A percentile compares a stretch with the other conserved stretches of the same genome.
Conservation (phyloP, 192 early-diverging fungal species). For the Rhizophagus prolifer region DNA sequence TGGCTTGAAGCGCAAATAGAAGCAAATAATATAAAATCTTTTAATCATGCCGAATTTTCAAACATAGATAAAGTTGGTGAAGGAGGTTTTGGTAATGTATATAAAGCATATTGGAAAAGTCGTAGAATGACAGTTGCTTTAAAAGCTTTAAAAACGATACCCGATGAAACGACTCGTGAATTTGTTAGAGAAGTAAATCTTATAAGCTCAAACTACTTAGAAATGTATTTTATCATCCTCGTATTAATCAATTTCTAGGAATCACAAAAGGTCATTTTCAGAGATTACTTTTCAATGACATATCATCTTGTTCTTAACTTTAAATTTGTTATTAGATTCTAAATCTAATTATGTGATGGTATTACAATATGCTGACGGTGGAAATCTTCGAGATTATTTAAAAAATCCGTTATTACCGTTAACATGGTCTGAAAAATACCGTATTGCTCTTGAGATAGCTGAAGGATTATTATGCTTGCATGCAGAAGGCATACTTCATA, state of each 20-base stretch:
- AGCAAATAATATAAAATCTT: neutral
- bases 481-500: conserved; percentile 33
- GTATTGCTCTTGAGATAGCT: conserved; percentile 37
- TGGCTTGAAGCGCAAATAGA: neutral
- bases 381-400: conserved; percentile 37
- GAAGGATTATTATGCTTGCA: conserved; percentile 30
- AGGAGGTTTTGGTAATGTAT: neutral
- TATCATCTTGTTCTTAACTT: neutral
- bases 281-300: neutral
- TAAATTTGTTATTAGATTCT: neutral
- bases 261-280: neutral
- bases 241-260: neutral
- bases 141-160: neutral
- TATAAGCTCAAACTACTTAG: neutral
- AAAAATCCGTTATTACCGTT: conserved; percentile 33
- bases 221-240: neutral
- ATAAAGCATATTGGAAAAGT: conserved; percentile 13
- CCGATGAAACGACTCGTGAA: neutral
- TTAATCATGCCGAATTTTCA: neutral
- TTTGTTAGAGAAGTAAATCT: neutral
- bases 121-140: neutral
- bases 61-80: neutral
- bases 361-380: conserved; percentile 36
- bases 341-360: neutral
- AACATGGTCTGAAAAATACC: conserved; percentile 37